Percentiles rank a stretch among this genome's conserved stretches.
Evolutionary conservation across 2,329 filamentous ascomycete species (phyloP).

Genomic region (Trichoderma asperellum): DNA sequence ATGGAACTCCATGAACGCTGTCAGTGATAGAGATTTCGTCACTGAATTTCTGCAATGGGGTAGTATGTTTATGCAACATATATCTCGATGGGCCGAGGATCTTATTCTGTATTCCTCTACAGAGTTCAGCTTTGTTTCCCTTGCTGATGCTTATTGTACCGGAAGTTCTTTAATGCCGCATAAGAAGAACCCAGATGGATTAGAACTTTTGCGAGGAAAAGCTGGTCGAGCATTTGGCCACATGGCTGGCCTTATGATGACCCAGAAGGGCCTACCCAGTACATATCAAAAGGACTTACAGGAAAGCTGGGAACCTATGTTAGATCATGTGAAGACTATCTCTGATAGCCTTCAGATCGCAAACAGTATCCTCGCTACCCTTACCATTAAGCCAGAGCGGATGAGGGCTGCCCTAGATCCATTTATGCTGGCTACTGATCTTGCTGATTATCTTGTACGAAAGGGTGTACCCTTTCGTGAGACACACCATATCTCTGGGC

Average conservation of each 20-base stretch:
- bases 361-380: slow-evolving; percentile 76
- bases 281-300: slow-evolving; percentile 90
- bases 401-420: slow-evolving; percentile 80
- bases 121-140: slow-evolving; percentile 75
- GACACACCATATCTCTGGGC: slow-evolving; percentile 77
- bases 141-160: slow-evolving; percentile 75
- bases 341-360: slow-evolving; percentile 81
- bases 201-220: slow-evolving; percentile 74
- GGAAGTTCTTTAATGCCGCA: background rate
- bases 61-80: too few relatives aligned
- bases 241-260: slow-evolving; percentile 77
- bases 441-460: slow-evolving; percentile 49
- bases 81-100: slow-evolving; percentile 71
- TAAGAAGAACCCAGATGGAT: slow-evolving; percentile 70
- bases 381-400: slow-evolving; percentile 69
- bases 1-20: slow-evolving; percentile 71
- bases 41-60: slow-evolving; percentile 68
- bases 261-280: slow-evolving; percentile 66
- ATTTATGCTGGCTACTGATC: slow-evolving; percentile 78
- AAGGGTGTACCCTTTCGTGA: slow-evolving; percentile 78
- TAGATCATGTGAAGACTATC: slow-evolving; percentile 82
- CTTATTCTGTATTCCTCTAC: slow-evolving; percentile 72
- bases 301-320: slow-evolving; percentile 82
- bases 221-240: slow-evolving; percentile 76
- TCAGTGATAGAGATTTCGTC: slow-evolving; percentile 81